Evolutionary conservation across 2,329 filamentous ascomycete genomes (phyloP), one percentile per base, ranked within the genome.

Genomic region (Pseudogymnoascus verrucosus): DNA sequence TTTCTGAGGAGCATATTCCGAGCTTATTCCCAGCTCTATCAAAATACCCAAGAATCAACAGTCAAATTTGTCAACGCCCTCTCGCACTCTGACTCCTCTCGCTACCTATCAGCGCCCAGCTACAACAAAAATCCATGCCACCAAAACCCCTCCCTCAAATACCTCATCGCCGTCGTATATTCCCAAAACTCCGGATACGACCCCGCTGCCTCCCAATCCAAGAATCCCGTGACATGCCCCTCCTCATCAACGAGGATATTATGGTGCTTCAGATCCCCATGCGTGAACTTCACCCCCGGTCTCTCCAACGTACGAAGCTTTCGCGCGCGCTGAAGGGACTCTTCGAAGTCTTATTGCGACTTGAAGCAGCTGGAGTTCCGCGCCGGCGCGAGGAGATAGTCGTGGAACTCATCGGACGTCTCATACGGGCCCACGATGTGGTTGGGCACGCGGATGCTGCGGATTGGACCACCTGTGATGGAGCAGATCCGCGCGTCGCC

Each of bases 171-270:
- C 28, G 67, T 69, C 39, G 68, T 68, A 51, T 66, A 67, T 57
- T 68, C 66, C 66, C 65, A 81, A 61, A 76, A 77, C n/a, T 73
- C 70, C 1, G 78, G 78, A 67, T 78, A 80, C 78, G 77, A 82
- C 1, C 78, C 78, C 21, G 76, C 72, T 31, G 74, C 72, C 67
- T 82, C 79, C 79, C 79, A 82, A 66, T 81, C 80, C 23, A 82
- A 63, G 23, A 81, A 72, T 1, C 74, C 79, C 61, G 71, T 72
- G 40, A 80, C 72, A 11, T 74, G 71, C 12, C 75, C 75, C 5
- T 74, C 74, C 4, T 67, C 62, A 14, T 71, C 66, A 1, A 76
- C 70, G 7, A 82, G 65, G 23, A 82, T 78, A 65, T 82, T 82
- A 14, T 76, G 69, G 10, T 74, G 75, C 21, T 73, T 73, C 6